Evolutionary conservation across 2,329 filamentous ascomycete genomes (phyloP).

Genomic region (Proliferodiscus dingleyae): DNA sequence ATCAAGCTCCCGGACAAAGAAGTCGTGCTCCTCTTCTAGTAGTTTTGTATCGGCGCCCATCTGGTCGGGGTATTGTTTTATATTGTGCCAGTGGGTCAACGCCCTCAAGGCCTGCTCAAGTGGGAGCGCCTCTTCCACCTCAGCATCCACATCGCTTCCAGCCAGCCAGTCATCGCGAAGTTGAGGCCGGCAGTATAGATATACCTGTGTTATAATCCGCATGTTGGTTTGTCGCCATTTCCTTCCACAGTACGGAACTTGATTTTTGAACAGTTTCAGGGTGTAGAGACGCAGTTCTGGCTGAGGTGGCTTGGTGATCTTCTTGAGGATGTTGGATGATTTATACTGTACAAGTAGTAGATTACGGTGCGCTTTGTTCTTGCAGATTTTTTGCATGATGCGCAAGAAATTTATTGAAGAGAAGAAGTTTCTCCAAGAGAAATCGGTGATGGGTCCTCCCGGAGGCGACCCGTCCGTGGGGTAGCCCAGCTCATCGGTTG

Average conservation of each 20-base stretch:
- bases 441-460: conserved; percentile 82
- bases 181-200: conserved; percentile 88
- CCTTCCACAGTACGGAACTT: conserved; percentile 94
- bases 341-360: conserved; percentile 94
- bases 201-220: conserved; percentile 96
- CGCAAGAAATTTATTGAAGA: conserved; percentile 91
- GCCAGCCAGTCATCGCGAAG: conserved; percentile 92
- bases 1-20: conserved; percentile 73
- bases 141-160: conserved; percentile 84
- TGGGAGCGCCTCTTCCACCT: conserved; percentile 88
- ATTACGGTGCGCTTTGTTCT: conserved; percentile 91
- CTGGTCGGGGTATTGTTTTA: conserved; percentile 73
- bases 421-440: conserved; percentile 93
- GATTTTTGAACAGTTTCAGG: conserved; percentile 96
- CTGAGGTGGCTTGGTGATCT: conserved; percentile 86
- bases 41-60: conserved; percentile 54
- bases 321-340: conserved; percentile 84
- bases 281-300: conserved; percentile 85
- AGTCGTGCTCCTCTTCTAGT: conserved; percentile 70
- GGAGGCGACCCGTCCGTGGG: conserved; percentile 61
- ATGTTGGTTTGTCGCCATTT: conserved; percentile 99
- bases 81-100: conserved; percentile 91
- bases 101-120: conserved; percentile 86
- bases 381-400: conserved; percentile 96
- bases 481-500: conserved; percentile 84